Percentiles rank a stretch among this genome's conserved stretches.
phyloP scores from a whole-genome alignment of 2,329 filamentous ascomycete species.

The Diaporthe ilicicola region DNA sequence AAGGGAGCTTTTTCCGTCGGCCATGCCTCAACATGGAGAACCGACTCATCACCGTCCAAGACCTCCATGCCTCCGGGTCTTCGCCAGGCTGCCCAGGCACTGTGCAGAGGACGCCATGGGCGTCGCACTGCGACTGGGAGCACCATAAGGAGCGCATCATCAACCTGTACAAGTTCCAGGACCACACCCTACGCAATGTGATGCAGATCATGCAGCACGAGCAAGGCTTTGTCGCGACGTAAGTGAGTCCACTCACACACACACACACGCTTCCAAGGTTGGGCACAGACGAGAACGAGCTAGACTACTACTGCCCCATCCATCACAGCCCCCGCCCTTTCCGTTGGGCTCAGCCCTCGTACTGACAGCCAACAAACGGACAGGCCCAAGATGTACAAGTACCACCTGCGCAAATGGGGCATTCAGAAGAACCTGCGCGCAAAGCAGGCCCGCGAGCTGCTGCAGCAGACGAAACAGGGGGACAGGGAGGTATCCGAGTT shows the following conservation, averaged over 20 bases:
- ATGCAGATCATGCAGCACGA: conserved; percentile 36
- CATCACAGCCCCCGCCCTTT: not conserved
- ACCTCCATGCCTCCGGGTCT: not conserved
- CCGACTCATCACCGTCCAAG: conserved; percentile 2
- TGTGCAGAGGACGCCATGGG: conserved; percentile 12
- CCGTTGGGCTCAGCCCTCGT: not conserved
- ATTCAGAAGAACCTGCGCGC: conserved; percentile 24
- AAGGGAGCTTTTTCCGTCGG: not conserved
- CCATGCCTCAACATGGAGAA: conserved; percentile 12
- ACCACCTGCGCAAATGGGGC: conserved; percentile 23
- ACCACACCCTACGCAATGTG: conserved; percentile 35
- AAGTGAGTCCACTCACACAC: not conserved
- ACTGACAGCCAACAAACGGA: not conserved
- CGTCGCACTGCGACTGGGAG: conserved; percentile 33
- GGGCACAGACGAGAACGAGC: not conserved
- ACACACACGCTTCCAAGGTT: not conserved
- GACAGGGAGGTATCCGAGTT: not conserved
- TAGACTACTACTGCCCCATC: too few relatives aligned
- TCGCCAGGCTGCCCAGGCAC: not conserved
- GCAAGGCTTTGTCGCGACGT: conserved; percentile 37
- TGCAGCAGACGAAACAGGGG: conserved; percentile 11
- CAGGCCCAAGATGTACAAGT: conserved; percentile 26
- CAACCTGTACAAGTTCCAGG: conserved; percentile 36
- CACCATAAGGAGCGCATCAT: conserved; percentile 33
- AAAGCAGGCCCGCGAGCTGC: conserved; percentile 12